phyloP scores from a whole-genome alignment of 768 basidiomycete genomes.

The Termitomyces sp. region DNA sequence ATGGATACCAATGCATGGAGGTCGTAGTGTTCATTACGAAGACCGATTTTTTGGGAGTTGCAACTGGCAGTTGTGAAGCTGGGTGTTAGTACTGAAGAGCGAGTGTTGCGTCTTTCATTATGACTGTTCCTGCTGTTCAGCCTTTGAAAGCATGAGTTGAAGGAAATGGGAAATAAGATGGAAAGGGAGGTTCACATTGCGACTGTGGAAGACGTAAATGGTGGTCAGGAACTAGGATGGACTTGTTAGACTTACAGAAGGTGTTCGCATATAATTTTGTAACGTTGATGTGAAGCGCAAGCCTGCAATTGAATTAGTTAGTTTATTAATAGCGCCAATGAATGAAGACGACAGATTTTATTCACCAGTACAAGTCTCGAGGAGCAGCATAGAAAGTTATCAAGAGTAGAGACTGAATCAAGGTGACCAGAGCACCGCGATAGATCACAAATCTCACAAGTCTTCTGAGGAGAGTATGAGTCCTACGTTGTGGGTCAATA shows the following conservation, averaged over 20 bases:
- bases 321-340: not conserved
- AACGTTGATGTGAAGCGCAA: conserved; percentile 42
- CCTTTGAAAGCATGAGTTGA: conserved; percentile 6
- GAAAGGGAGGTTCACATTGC: conserved; percentile 21
- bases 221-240: conserved; percentile 12
- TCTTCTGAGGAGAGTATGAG: conserved; percentile 30
- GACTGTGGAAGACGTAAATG: conserved; percentile 15
- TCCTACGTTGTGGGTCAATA: conserved; percentile 20
- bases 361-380: conserved; percentile 31
- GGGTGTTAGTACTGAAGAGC: conserved; percentile 4
- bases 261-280: conserved; percentile 45
- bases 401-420: conserved; percentile 34
- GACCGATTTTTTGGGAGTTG: conserved; percentile 2
- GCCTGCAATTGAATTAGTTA: conserved; percentile 20
- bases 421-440: conserved; percentile 37
- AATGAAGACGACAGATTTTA: not conserved
- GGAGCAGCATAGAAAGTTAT: conserved; percentile 35
- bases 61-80: not conserved
- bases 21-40: conserved; percentile 8
- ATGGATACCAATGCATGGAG: conserved; percentile 6
- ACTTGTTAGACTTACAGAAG: conserved; percentile 31
- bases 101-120: conserved; percentile 8
- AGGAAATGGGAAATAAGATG: no score
- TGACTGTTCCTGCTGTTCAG: conserved; percentile 17
- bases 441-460: conserved; percentile 35